Percentiles rank a stretch among this genome's conserved stretches.
These are phyloP conservation scores for Pyrenophora seminiperda DNA, from an alignment of 2,329 filamentous ascomycete genomes.

Conservation along the genomic window DNA sequence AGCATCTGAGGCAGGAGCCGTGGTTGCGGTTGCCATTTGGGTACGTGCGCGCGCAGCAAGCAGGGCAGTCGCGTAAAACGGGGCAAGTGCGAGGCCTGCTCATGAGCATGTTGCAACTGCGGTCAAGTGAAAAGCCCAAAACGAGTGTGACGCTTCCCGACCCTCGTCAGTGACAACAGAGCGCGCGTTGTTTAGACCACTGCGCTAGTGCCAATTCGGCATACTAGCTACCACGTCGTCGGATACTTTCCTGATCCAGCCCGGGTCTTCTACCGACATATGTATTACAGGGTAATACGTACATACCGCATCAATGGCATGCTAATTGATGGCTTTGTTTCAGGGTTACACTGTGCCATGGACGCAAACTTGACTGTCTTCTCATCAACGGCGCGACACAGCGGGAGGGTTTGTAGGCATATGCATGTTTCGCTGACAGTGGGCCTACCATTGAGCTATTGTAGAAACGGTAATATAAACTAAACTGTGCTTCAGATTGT, in stretches of 20 bases:
- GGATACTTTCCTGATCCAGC: conserved; percentile 5
- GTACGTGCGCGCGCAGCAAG: conserved; percentile 25
- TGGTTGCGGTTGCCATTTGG: conserved; percentile 30
- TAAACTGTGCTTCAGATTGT: background rate
- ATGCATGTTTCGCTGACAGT: too few relatives aligned
- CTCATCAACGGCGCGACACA: too few relatives aligned
- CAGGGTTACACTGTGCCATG: too few relatives aligned
- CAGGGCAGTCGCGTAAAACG: conserved; percentile 24
- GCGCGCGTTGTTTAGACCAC: conserved; percentile 16
- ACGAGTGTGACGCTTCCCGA: conserved; percentile 13
- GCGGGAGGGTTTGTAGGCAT: too few relatives aligned
- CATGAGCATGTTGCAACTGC: conserved; percentile 33
- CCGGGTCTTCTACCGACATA: conserved; percentile 3
- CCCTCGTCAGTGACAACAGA: conserved; percentile 26
- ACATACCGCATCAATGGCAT: background rate
- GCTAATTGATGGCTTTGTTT: too few relatives aligned
- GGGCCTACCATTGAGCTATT: too few relatives aligned
- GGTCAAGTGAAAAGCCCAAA: conserved; percentile 14
- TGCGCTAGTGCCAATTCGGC: conserved; percentile 13
- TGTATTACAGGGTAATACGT: too few relatives aligned
- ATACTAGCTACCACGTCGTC: conserved; percentile 4
- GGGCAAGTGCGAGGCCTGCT: conserved; percentile 12
- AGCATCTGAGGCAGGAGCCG: conserved; percentile 29
- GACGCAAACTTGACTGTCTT: too few relatives aligned
- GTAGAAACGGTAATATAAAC: background rate